Evolutionary conservation across 768 basidiomycete species (phyloP).

Genomic region (Peribolospora baueri): DNA sequence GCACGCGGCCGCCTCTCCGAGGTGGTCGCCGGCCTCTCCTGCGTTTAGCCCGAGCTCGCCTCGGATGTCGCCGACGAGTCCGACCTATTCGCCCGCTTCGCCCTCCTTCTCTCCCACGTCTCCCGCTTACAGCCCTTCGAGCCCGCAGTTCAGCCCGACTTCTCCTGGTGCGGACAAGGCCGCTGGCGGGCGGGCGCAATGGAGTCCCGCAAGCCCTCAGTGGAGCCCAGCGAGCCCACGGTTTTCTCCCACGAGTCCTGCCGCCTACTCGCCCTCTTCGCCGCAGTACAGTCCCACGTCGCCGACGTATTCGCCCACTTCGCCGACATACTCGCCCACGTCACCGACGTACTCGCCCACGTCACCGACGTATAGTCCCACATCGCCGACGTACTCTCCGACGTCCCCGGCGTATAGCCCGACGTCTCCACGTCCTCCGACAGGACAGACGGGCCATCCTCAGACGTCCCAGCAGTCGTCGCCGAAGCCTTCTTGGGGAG

Average conservation of each 20-base stretch:
- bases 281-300: constrained; percentile 42
- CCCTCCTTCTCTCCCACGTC: constrained; percentile 29
- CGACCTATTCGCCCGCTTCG: constrained; percentile 16
- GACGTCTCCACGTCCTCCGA: not conserved
- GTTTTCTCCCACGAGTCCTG: constrained; percentile 1
- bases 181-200: too few species aligned
- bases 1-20: constrained; percentile 19
- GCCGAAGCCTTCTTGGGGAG: too few species aligned
- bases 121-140: constrained; percentile 70
- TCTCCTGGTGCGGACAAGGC: not conserved
- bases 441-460: too few species aligned
- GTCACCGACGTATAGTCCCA: constrained; percentile 18
- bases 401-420: constrained; percentile 48
- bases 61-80: constrained; percentile 17
- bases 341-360: constrained; percentile 21
- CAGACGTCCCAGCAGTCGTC: too few species aligned
- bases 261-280: constrained; percentile 4
- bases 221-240: not conserved
- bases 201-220: not conserved
- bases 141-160: constrained; percentile 39
- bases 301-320: constrained; percentile 35
- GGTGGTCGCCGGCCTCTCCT: constrained; percentile 22
- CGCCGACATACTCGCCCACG: constrained; percentile 21
- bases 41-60: constrained; percentile 18
- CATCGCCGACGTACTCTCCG: constrained; percentile 39